A percentile compares a stretch with the other conserved stretches of the same genome.
These are phyloP conservation scores for Albugo candida DNA, from an alignment of 352 stramenopile species.

Conservation along the genomic window DNA sequence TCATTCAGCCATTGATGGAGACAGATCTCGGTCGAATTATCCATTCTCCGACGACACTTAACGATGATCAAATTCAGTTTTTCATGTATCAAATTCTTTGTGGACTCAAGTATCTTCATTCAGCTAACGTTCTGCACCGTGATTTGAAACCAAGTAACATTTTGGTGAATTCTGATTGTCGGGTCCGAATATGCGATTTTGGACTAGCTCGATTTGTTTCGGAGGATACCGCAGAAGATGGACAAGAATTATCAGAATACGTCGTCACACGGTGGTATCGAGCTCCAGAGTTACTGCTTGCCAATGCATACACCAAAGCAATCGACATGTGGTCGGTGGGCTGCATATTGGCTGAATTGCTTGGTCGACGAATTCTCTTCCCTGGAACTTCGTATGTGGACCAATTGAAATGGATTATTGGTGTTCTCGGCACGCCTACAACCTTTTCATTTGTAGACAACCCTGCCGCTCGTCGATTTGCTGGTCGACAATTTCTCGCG, in stretches of 20 bases:
- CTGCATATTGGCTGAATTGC: conserved; percentile 98
- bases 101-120: conserved; percentile 91
- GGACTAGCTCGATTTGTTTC: conserved; percentile 52
- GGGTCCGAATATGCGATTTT: conserved; percentile 79
- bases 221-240: conserved; percentile 54
- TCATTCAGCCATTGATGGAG: conserved; percentile 95
- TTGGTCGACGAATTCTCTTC: conserved; percentile 76
- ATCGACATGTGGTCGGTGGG: conserved; percentile 94
- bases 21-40: conserved; percentile 87
- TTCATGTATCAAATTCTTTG: conserved; percentile 93
- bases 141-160: conserved; percentile 97
- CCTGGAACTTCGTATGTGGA: conserved; percentile 74
- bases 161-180: conserved; percentile 86
- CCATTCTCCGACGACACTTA: conserved; percentile 77
- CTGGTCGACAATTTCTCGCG: conserved; percentile 61
- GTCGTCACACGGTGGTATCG: conserved; percentile 88
- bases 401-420: conserved; percentile 74
- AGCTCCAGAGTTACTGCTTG: conserved; percentile 64
- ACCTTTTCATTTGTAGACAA: conserved; percentile 80
- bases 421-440: conserved; percentile 62
- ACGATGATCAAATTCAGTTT: conserved; percentile 90
- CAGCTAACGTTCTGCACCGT: conserved; percentile 86
- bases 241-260: conserved; percentile 73
- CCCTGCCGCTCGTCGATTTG: conserved; percentile 58
- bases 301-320: conserved; percentile 66